Conservation (phyloP, 805 yeast species). For the Starmerella kuoi region DNA sequence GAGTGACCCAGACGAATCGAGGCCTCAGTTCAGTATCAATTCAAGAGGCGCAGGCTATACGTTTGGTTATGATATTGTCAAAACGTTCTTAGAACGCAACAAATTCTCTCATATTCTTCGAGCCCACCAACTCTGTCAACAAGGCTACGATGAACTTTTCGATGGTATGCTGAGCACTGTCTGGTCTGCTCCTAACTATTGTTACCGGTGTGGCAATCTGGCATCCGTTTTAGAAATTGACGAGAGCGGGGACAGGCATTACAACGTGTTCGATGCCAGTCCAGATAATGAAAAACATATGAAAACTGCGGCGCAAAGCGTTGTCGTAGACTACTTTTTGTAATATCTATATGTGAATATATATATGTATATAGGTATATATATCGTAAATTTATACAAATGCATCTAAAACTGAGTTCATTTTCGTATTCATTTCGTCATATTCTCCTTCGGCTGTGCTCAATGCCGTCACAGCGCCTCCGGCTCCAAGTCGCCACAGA, state of each 20-base stretch:
- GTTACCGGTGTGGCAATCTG: conserved; percentile 91
- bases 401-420: conserved; percentile 32
- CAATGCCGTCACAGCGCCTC: conserved; percentile 91
- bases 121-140: conserved; percentile 95
- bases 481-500: conserved; percentile 87
- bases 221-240: conserved; percentile 92
- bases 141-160: conserved; percentile 88
- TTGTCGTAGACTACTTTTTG: conserved; percentile 22
- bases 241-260: conserved; percentile 52
- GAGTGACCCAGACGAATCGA: conserved; percentile 92
- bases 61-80: conserved; percentile 83
- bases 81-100: conserved; percentile 69
- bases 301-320: conserved; percentile 23
- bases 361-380: no score
- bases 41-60: conserved; percentile 98
- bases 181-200: conserved; percentile 98
- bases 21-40: conserved; percentile 65
- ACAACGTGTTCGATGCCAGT: conserved; percentile 93
- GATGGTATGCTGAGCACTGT: conserved; percentile 86
- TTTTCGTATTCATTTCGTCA: conserved; percentile 78
- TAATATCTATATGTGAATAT: background rate
- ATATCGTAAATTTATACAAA: background rate
- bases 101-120: conserved; percentile 68
- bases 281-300: conserved; percentile 66
- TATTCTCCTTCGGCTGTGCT: conserved; percentile 77